Percentiles rank a stretch among this genome's conserved stretches.
phyloP scores from a whole-genome alignment of 208 protist genomes.

The Paratrypanosoma confusum region DNA sequence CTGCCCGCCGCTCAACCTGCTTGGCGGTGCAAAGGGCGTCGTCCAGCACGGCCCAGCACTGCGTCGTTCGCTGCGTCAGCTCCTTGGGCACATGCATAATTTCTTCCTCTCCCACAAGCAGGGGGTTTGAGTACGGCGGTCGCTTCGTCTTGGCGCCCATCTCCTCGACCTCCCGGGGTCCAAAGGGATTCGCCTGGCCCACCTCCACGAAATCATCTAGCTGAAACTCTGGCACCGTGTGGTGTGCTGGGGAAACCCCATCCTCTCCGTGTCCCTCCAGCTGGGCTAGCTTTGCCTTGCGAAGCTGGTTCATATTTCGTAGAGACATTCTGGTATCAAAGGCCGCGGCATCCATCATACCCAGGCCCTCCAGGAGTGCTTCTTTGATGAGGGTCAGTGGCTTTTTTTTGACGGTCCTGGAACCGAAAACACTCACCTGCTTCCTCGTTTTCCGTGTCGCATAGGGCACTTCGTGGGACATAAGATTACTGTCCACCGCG shows the following conservation, averaged over 20 bases:
- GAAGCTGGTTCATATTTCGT: slow-evolving; percentile 17
- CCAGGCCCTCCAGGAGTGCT: slow-evolving; percentile 5
- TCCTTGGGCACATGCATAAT: slow-evolving; percentile 22
- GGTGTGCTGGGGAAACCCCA: not conserved
- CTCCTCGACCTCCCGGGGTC: slow-evolving; percentile 3
- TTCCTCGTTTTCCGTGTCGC: slow-evolving; percentile 17
- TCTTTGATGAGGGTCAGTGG: no score
- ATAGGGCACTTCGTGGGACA: slow-evolving; percentile 12
- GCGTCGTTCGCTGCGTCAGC: slow-evolving; percentile 16
- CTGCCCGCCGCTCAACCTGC: no score
- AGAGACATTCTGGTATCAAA: slow-evolving; percentile 14
- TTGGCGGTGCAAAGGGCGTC: slow-evolving; percentile 10
- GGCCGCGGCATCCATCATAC: slow-evolving; percentile 8
- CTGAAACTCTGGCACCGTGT: slow-evolving; percentile 1
- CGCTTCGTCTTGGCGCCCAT: not conserved
- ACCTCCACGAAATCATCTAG: slow-evolving; percentile 19
- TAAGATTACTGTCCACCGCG: slow-evolving; percentile 18
- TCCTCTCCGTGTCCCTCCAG: not conserved
- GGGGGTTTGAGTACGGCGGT: slow-evolving; percentile 19
- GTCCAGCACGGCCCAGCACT: no score
- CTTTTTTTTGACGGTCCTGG: no score
- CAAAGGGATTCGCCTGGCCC: slow-evolving; percentile 12
- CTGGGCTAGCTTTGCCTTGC: slow-evolving; percentile 10
- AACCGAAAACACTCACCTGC: slow-evolving; percentile 11
- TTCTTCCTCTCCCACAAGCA: slow-evolving; percentile 14